Evolutionary conservation across 768 basidiomycete genomes (phyloP).

Genomic region (Pleurotus tuoliensis): DNA sequence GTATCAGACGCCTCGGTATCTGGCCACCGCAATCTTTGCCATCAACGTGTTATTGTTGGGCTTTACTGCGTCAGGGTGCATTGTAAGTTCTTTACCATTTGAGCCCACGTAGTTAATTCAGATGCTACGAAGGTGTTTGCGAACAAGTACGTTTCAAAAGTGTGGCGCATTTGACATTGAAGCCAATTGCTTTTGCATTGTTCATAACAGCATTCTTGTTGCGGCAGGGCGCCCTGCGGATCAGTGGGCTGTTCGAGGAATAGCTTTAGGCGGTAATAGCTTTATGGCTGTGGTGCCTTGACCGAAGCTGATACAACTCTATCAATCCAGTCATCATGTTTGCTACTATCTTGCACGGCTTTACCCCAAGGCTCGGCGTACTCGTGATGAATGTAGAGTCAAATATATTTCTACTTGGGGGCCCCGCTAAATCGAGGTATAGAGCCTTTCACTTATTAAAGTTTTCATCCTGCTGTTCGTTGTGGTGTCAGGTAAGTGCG

Average conservation of each 20-base stretch:
- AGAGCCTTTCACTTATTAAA: slow-evolving; percentile 53
- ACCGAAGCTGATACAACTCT: not conserved
- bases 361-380: slow-evolving; percentile 45
- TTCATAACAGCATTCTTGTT: slow-evolving; percentile 42
- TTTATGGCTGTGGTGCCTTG: not conserved
- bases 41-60: slow-evolving; percentile 40
- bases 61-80: slow-evolving; percentile 36
- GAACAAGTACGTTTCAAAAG: slow-evolving; percentile 18
- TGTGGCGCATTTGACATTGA: too few relatives aligned
- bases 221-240: slow-evolving; percentile 34
- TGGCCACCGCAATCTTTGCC: slow-evolving; percentile 47
- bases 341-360: slow-evolving; percentile 47
- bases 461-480: slow-evolving; percentile 48
- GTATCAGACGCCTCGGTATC: slow-evolving; percentile 41
- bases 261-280: slow-evolving; percentile 49
- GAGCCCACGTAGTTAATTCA: not conserved
- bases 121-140: slow-evolving; percentile 23
- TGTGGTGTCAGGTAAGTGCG: slow-evolving; percentile 36
- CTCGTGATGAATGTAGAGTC: slow-evolving; percentile 50
- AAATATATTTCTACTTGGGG: slow-evolving; percentile 6
- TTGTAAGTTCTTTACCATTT: slow-evolving; percentile 30
- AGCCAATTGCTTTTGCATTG: not conserved
- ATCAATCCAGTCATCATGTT: slow-evolving; percentile 40
- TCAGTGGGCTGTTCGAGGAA: slow-evolving; percentile 52
- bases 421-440: slow-evolving; percentile 18